Evolutionary conservation across 257 asterid species (phyloP), one percentile per base, ranked within the genome.

Genomic region (Solanum gandarillasii): DNA sequence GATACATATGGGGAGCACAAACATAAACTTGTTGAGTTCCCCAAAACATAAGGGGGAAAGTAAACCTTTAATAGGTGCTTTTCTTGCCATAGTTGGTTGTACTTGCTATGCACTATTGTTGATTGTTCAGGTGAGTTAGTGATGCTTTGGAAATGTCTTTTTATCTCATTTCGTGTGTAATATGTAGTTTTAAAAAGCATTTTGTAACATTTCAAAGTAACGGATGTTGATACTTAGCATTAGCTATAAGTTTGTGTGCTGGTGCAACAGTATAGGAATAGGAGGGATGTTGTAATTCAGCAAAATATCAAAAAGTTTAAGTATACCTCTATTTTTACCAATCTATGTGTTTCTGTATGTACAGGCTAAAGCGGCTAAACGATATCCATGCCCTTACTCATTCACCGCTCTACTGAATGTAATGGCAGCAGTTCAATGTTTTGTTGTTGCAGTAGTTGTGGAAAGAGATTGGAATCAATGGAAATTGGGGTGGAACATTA

Each of bases 331-430:
- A 25, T 25, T 25, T 41, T 78, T 39, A 81, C 85, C 68, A 81
- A 29, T 27, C 58, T 36, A 12, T 38, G 83, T 62, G 12, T 23
- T n/a, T 70, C 12, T 39, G 12, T 18, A 39, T n/a, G 25, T 3
- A 46, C 86, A 95, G 98, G 90, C 98, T 3, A 92, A 94, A 71
- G 88, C 94, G 91, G 91, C 94, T 58, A 71, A 91, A 84, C 39
- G 29, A 27, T 96, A 92, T 58, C 99, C 98, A 20, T 96, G 92
- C 35, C 95, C 88, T 72, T 94, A 94, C 83, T 94, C 99, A 12
- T 94, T 96, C 94, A 92, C 98, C 0, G 95, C 98, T 36, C 86
- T 96, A 14, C 89, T 94, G n/a, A 87, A 93, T 72, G 10, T 88
- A 5, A 91, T 95, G 92, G 98, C 98, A 36, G 83, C 93, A 3